Conservation (phyloP, 2,329 filamentous ascomycete genomes). For the Cercospora brassicicola region DNA sequence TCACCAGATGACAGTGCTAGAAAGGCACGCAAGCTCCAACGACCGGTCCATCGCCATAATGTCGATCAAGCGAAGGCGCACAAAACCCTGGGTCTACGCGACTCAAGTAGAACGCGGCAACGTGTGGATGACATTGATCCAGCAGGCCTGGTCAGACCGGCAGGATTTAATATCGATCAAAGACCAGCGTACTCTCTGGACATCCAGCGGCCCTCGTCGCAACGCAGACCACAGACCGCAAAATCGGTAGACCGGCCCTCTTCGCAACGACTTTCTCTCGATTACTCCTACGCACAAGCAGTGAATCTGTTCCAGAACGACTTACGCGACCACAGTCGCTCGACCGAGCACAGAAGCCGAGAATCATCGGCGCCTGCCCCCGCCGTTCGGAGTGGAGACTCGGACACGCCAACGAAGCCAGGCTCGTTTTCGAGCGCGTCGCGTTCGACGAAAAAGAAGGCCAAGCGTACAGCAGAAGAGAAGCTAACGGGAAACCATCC, state of each 20-base stretch:
- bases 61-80: conserved; percentile 44
- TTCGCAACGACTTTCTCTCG: conserved; percentile 31
- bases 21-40: conserved; percentile 20
- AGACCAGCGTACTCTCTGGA: conserved; percentile 19
- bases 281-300: conserved; percentile 36
- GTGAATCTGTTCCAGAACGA: conserved; percentile 30
- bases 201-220: conserved; percentile 19
- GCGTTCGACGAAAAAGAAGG: conserved; percentile 18
- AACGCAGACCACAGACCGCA: conserved; percentile 28
- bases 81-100: conserved; percentile 43
- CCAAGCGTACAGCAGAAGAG: conserved; percentile 20
- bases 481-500: conserved; percentile 32
- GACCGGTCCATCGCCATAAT: conserved; percentile 23
- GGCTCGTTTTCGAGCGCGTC: not conserved
- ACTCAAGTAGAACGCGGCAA: conserved; percentile 11
- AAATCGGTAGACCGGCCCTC: conserved; percentile 24
- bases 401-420: conserved; percentile 16
- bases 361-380: conserved; percentile 22
- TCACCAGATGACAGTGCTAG: conserved; percentile 22
- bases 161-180: conserved; percentile 5
- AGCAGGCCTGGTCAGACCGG: conserved; percentile 9
- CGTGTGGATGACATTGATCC: not conserved
- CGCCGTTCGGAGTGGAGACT: conserved; percentile 14
- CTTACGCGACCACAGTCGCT: conserved; percentile 16
- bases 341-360: conserved; percentile 12